phyloP scores from a whole-genome alignment of 768 basidiomycete genomes.

The Kwoniella mangroviensis region DNA sequence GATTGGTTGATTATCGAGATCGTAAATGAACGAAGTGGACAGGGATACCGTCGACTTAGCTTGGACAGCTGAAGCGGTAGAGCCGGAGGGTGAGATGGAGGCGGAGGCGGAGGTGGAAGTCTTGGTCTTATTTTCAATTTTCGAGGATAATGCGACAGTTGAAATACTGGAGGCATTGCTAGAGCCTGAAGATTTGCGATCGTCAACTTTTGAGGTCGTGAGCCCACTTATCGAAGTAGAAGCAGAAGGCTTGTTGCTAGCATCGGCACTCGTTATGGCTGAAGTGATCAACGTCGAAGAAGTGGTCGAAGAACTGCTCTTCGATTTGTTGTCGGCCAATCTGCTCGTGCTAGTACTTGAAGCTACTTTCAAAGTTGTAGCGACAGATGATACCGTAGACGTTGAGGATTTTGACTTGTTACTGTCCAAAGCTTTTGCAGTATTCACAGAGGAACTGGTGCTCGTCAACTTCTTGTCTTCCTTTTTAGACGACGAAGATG shows the following conservation, averaged over 20 bases:
- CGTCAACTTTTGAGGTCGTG: too few species aligned
- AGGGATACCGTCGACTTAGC: neutral
- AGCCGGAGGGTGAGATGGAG: neutral
- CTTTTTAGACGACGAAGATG: too few species aligned
- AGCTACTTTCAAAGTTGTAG: neutral
- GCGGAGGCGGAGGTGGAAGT: neutral
- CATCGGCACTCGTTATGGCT: too few species aligned
- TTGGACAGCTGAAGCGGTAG: neutral
- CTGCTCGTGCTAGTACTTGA: neutral
- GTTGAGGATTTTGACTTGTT: neutral
- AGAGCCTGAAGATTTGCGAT: neutral
- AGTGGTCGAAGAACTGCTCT: neutral
- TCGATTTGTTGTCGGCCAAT: neutral
- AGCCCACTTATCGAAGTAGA: too few species aligned
- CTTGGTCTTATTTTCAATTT: neutral
- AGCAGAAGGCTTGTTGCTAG: too few species aligned
- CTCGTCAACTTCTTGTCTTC: too few species aligned
- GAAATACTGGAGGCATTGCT: too few species aligned
- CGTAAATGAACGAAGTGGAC: slow-evolving; percentile 15
- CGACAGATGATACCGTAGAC: neutral
- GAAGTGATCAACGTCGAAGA: too few species aligned
- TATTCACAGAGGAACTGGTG: too few species aligned
- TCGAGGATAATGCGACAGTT: too few species aligned
- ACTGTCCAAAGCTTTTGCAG: neutral
- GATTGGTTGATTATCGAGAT: slow-evolving; percentile 27